Conservation (phyloP, 371 early-diverging fungal genomes). For the Capniomyces stellatus region DNA sequence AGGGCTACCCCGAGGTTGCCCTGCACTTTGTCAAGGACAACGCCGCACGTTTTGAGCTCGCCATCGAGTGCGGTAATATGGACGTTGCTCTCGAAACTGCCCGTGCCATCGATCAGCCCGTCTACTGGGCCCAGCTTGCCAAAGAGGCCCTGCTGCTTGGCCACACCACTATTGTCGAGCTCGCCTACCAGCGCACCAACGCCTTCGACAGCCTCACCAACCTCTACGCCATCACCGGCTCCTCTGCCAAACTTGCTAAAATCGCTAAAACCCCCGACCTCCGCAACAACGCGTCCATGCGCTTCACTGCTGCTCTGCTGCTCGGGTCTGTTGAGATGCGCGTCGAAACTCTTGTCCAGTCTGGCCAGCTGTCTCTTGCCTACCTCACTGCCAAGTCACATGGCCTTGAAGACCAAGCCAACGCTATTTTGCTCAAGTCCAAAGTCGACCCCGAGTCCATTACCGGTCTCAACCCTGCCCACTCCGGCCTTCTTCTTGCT, state of each 20-base stretch:
- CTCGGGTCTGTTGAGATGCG: constrained; percentile 79
- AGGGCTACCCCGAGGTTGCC: constrained; percentile 95
- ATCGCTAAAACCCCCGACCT: constrained; percentile 81
- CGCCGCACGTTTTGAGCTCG: constrained; percentile 88
- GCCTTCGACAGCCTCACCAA: constrained; percentile 81
- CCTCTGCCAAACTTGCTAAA: constrained; percentile 64
- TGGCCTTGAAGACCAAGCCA: constrained; percentile 67
- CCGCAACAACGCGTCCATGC: constrained; percentile 60
- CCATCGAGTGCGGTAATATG: constrained; percentile 87
- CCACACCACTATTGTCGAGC: constrained; percentile 61
- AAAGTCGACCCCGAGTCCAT: constrained; percentile 45
- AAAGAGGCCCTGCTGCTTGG: constrained; percentile 77
- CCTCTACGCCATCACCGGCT: constrained; percentile 80
- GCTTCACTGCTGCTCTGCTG: constrained; percentile 75
- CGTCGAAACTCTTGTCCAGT: constrained; percentile 53
- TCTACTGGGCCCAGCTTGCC: constrained; percentile 72
- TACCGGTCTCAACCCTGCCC: constrained; percentile 25
- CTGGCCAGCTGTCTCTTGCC: constrained; percentile 72
- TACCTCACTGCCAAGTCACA: constrained; percentile 79
- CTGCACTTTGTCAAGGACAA: constrained; percentile 94
- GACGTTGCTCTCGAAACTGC: constrained; percentile 85
- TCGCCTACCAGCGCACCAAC: constrained; percentile 73
- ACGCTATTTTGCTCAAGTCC: constrained; percentile 49
- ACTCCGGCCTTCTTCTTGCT: constrained; percentile 30
- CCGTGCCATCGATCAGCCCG: constrained; percentile 63